Conservation (phyloP, 805 yeast genomes). For the Wickerhamiella cacticola region DNA sequence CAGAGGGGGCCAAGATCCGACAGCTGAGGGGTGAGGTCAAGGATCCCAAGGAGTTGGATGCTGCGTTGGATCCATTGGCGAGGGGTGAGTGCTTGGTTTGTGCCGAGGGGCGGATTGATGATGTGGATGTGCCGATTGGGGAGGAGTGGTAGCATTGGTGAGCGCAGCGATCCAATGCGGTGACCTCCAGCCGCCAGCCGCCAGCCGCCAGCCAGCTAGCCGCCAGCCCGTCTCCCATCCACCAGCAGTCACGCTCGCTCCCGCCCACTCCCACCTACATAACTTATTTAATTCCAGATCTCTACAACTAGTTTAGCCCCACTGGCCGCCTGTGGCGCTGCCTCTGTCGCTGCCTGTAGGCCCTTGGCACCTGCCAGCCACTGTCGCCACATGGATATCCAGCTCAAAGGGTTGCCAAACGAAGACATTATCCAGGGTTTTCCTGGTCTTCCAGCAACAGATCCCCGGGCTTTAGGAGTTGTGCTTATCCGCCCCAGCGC, state of each 20-base stretch:
- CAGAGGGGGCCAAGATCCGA: neutral
- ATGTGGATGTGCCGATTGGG: slow-evolving; percentile 49
- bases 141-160: slow-evolving; percentile 12
- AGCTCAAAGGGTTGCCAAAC: slow-evolving; percentile 30
- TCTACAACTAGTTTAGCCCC: too few species aligned
- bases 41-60: slow-evolving; percentile 3
- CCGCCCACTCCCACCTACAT: too few species aligned
- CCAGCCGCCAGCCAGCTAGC: too few species aligned
- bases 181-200: too few species aligned
- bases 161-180: too few species aligned
- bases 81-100: slow-evolving; percentile 63
- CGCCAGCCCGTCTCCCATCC: neutral
- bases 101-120: slow-evolving; percentile 57
- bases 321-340: too few species aligned
- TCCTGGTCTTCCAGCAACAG: slow-evolving; percentile 35
- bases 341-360: too few species aligned
- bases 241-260: too few species aligned
- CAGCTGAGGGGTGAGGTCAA: neutral
- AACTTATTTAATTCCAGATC: too few species aligned
- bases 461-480: slow-evolving; percentile 33
- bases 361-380: too few species aligned
- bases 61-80: slow-evolving; percentile 43
- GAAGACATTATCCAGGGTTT: slow-evolving; percentile 33
- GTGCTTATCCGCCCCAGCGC: slow-evolving; percentile 27
- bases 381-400: slow-evolving; percentile 18